Conservation (phyloP, 805 yeast species). For the Jamesozyma jinghongensis region DNA sequence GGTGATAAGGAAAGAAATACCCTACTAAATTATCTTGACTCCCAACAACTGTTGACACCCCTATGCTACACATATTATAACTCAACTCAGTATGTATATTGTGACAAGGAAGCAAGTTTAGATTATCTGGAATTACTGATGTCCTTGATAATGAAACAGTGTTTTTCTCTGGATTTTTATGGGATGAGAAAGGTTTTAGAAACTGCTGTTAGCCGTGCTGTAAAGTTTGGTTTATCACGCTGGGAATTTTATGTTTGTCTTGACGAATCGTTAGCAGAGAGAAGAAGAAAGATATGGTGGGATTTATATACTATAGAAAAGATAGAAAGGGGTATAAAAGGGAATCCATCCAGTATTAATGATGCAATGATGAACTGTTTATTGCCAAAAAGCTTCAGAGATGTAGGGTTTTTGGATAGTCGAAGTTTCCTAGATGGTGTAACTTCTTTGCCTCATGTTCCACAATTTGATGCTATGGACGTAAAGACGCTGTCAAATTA, state of each 20-base stretch:
- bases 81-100: slow-evolving; percentile 16
- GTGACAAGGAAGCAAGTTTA: slow-evolving; percentile 9
- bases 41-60: slow-evolving; percentile 18
- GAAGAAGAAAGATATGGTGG: slow-evolving; percentile 27
- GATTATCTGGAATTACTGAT: slow-evolving; percentile 23
- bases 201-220: slow-evolving; percentile 18
- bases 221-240: slow-evolving; percentile 22
- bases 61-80: slow-evolving; percentile 20
- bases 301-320: slow-evolving; percentile 22
- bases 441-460: slow-evolving; percentile 4
- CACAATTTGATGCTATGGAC: slow-evolving; percentile 12
- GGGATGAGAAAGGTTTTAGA: slow-evolving; percentile 18
- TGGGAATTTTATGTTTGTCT: slow-evolving; percentile 31
- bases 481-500: slow-evolving; percentile 11
- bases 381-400: slow-evolving; percentile 19
- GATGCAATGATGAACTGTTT: slow-evolving; percentile 19
- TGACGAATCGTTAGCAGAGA: slow-evolving; percentile 24
- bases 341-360: slow-evolving; percentile 16
- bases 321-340: slow-evolving; percentile 8
- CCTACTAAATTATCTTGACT: slow-evolving; percentile 13
- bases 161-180: slow-evolving; percentile 20
- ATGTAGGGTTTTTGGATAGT: slow-evolving; percentile 18
- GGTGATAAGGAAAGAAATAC: slow-evolving; percentile 7
- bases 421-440: slow-evolving; percentile 14
- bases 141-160: slow-evolving; percentile 17